Conservation (phyloP, 768 basidiomycete species). For the Epithele typhae region DNA sequence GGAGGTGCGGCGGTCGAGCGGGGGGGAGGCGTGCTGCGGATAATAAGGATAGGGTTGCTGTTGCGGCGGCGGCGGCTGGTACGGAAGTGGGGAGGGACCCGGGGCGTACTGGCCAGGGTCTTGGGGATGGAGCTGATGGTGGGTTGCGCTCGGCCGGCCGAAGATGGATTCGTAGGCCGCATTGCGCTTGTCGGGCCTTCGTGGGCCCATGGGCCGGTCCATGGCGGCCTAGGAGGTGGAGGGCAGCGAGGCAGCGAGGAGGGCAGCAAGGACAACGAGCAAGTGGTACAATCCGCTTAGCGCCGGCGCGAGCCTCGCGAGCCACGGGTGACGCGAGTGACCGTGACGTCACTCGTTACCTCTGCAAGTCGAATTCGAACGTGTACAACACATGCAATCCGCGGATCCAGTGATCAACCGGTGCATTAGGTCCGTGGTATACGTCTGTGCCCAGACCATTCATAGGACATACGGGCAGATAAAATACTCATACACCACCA, state of each 20-base stretch:
- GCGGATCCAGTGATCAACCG: too few species aligned
- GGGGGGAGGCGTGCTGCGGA: constrained; percentile 19
- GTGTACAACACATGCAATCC: neutral
- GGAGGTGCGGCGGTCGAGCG: constrained; percentile 46
- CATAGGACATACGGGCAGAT: constrained; percentile 13
- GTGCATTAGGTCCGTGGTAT: constrained; percentile 7
- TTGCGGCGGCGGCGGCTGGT: constrained; percentile 29
- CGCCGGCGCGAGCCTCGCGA: constrained; percentile 9
- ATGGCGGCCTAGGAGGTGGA: constrained; percentile 25
- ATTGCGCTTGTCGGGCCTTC: constrained; percentile 63
- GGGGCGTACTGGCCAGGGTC: constrained; percentile 22
- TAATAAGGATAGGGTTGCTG: constrained; percentile 25
- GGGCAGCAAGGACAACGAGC: constrained; percentile 8
- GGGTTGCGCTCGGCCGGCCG: constrained; percentile 61
- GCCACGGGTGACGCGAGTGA: too few species aligned
- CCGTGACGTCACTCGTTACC: too few species aligned
- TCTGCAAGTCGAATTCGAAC: neutral
- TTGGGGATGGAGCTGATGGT: constrained; percentile 39
- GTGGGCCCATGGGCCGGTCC: constrained; percentile 59
- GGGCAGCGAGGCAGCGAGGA: neutral
- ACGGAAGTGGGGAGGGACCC: constrained; percentile 31
- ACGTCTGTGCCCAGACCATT: constrained; percentile 2
- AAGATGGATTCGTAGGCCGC: constrained; percentile 87
- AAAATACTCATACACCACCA: constrained; percentile 12
- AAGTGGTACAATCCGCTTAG: constrained; percentile 10